A percentile compares a stretch with the other conserved stretches of the same genome.
These are phyloP conservation scores for Prosopis cineraria DNA, from an alignment of 306 rosid species.

Conservation along the genomic window DNA sequence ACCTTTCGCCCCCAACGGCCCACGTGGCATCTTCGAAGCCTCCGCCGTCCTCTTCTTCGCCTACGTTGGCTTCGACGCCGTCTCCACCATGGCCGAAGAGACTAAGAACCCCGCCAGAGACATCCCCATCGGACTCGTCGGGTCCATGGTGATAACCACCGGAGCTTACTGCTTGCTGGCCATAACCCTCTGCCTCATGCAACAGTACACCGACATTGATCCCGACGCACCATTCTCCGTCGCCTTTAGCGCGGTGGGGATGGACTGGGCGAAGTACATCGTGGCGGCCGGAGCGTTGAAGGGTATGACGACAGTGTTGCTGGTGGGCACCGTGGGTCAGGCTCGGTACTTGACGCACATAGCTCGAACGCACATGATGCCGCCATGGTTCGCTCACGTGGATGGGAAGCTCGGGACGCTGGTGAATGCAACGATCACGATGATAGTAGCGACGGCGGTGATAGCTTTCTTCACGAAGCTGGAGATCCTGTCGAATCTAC, in stretches of 20 bases:
- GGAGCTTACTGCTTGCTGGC: slow-evolving; percentile 56
- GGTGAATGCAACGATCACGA: slow-evolving; percentile 61
- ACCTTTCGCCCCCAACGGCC: slow-evolving; percentile 35
- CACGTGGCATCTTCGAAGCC: slow-evolving; percentile 60
- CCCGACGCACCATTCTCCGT: slow-evolving; percentile 58
- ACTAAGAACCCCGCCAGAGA: slow-evolving; percentile 76
- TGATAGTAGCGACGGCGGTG: slow-evolving; percentile 60
- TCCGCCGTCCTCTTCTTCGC: slow-evolving; percentile 76
- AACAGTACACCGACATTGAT: slow-evolving; percentile 16
- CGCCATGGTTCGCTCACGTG: slow-evolving; percentile 79
- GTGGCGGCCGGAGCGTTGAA: slow-evolving; percentile 78
- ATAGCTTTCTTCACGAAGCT: slow-evolving; percentile 73
- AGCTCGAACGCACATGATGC: slow-evolving; percentile 89
- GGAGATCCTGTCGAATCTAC: slow-evolving; percentile 50
- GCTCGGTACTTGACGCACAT: slow-evolving; percentile 88
- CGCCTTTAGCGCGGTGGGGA: slow-evolving; percentile 70
- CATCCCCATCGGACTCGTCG: slow-evolving; percentile 84
- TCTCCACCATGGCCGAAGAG: slow-evolving; percentile 86
- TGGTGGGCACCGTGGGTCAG: slow-evolving; percentile 74
- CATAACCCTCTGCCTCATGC: slow-evolving; percentile 77
- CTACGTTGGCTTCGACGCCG: slow-evolving; percentile 84
- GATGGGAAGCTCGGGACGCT: slow-evolving; percentile 70
- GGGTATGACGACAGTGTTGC: slow-evolving; percentile 83
- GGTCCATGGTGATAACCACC: slow-evolving; percentile 66
- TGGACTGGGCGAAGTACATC: slow-evolving; percentile 85